These are phyloP conservation scores for Austroboletus eburneus DNA, from an alignment of 768 basidiomycete genomes.

Conservation along the genomic window DNA sequence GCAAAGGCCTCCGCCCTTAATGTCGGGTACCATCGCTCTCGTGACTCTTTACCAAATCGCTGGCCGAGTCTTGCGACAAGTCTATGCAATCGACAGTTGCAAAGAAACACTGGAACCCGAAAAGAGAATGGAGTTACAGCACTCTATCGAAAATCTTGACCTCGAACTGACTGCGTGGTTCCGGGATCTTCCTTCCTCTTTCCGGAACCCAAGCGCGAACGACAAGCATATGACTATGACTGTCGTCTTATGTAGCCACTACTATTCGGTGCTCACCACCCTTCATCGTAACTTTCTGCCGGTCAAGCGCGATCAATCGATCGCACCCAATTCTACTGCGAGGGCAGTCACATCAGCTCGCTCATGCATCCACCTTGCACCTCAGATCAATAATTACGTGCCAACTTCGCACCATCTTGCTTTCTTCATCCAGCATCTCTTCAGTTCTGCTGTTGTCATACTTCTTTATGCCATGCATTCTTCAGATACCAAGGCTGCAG, in stretches of 20 bases:
- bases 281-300: conserved; percentile 87
- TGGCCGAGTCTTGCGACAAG: conserved; percentile 75
- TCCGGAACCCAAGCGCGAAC: conserved; percentile 70
- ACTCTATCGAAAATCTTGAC: conserved; percentile 74
- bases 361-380: conserved; percentile 79
- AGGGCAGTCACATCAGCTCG: conserved; percentile 84
- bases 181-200: conserved; percentile 66
- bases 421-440: conserved; percentile 86
- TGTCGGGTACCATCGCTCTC: conserved; percentile 78
- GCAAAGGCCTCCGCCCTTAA: conserved; percentile 59
- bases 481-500: conserved; percentile 57
- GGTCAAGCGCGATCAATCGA: conserved; percentile 65
- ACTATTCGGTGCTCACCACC: conserved; percentile 83
- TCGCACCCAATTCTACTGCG: conserved; percentile 65
- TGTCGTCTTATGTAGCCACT: conserved; percentile 82
- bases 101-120: conserved; percentile 71
- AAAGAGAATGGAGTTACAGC: conserved; percentile 71
- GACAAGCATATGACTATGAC: conserved; percentile 84
- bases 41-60: conserved; percentile 80
- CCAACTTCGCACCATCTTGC: conserved; percentile 84
- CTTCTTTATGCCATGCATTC: conserved; percentile 85
- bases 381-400: conserved; percentile 79
- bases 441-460: conserved; percentile 85
- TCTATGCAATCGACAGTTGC: conserved; percentile 77
- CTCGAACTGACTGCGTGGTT: conserved; percentile 78